Evolutionary conservation across 257 asterid species (phyloP).

Genomic region (Gardenia jasminoides): DNA sequence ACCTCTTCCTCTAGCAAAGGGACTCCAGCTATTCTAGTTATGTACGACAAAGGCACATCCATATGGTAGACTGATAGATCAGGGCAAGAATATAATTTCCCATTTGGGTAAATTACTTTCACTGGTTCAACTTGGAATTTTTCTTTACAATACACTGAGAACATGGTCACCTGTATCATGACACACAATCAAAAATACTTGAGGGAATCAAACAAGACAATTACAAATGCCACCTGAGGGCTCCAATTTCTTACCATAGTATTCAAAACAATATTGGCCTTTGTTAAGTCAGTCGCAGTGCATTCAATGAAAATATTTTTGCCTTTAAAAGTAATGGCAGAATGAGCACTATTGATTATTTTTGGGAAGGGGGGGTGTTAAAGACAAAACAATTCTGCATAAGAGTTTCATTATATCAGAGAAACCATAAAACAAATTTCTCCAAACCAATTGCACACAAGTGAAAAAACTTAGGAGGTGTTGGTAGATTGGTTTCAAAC

Average conservation of each 20-base stretch:
- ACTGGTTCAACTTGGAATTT: conserved; percentile 92
- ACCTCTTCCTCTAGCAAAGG: conserved; percentile 72
- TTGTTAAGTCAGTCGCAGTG: conserved; percentile 94
- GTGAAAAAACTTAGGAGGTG: background rate
- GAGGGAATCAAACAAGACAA: background rate
- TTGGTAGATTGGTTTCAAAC: too few relatives aligned
- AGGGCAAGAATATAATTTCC: conserved; percentile 60
- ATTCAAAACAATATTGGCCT: conserved; percentile 85
- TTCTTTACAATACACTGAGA: conserved; percentile 76
- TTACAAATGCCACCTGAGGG: conserved; percentile 4
- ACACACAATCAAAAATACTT: conserved; percentile 5
- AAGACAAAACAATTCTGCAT: conserved; percentile 89
- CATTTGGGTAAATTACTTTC: conserved; percentile 65
- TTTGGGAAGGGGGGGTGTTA: too few relatives aligned
- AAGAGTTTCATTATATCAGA: conserved; percentile 1
- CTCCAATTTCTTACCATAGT: conserved; percentile 65
- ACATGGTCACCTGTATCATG: conserved; percentile 77
- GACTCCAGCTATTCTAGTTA: conserved; percentile 55
- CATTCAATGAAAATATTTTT: conserved; percentile 88
- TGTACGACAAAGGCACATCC: conserved; percentile 72
- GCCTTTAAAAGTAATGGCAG: conserved; percentile 86
- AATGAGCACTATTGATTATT: conserved; percentile 93
- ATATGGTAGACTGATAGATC: conserved; percentile 68
- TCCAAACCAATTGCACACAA: background rate
- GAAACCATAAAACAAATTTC: background rate